A percentile compares a stretch with the other conserved stretches of the same genome.
phyloP scores from a whole-genome alignment of 2,329 filamentous ascomycete species.

The Zymoseptoria crescenta region DNA sequence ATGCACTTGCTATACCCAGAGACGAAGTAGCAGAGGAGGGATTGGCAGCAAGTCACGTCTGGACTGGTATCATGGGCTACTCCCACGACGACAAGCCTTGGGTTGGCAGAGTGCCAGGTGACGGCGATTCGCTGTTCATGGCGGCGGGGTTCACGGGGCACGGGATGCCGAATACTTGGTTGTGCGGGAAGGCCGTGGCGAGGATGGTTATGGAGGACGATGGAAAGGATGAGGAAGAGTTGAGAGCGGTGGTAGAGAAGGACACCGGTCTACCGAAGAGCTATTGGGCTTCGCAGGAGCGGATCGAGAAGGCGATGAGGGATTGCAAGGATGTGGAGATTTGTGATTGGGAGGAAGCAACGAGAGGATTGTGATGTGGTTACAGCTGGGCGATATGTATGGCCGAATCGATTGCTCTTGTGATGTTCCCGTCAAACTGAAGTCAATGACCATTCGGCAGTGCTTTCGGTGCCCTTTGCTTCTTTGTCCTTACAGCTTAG shows the following conservation, averaged over 20 bases:
- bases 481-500: no score
- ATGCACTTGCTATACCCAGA: slow-evolving; percentile 29
- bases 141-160: slow-evolving; percentile 47
- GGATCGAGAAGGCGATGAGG: slow-evolving; percentile 21
- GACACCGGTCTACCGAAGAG: slow-evolving; percentile 22
- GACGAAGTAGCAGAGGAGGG: slow-evolving; percentile 33
- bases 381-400: neutral
- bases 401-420: neutral
- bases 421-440: neutral
- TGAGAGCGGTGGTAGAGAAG: slow-evolving; percentile 9
- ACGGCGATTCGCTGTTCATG: slow-evolving; percentile 28
- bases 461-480: no score
- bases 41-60: slow-evolving; percentile 45
- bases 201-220: slow-evolving; percentile 45
- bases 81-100: slow-evolving; percentile 60
- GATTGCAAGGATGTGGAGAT: slow-evolving; percentile 19
- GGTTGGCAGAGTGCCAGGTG: slow-evolving; percentile 57
- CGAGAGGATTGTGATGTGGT: slow-evolving; percentile 4
- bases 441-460: no score
- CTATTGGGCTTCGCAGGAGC: slow-evolving; percentile 21
- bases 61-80: slow-evolving; percentile 77
- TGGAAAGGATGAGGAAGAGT: slow-evolving; percentile 3
- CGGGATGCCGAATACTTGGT: slow-evolving; percentile 66
- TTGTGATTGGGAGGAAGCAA: slow-evolving; percentile 23
- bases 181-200: slow-evolving; percentile 57